Conservation (phyloP, 2,329 filamentous ascomycete genomes). For the Endocalyx cinctus region DNA sequence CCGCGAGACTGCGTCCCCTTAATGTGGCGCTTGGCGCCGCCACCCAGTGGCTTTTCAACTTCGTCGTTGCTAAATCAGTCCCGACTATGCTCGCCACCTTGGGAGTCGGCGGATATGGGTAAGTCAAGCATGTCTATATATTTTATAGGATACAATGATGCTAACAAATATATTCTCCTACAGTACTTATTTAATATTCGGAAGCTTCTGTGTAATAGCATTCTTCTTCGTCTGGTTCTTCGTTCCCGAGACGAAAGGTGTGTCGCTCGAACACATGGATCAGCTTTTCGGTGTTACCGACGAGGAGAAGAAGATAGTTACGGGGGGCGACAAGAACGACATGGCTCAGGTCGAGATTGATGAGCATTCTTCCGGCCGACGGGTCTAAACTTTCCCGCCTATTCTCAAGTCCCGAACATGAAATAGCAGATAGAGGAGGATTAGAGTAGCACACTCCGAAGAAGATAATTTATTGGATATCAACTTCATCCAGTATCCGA, state of each 20-base stretch:
- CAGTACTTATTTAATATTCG: slow-evolving; percentile 57
- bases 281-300: slow-evolving; percentile 44
- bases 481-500: too few species aligned
- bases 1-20: slow-evolving; percentile 42
- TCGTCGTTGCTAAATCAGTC: slow-evolving; percentile 58
- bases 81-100: slow-evolving; percentile 57
- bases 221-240: slow-evolving; percentile 58
- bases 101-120: slow-evolving; percentile 34
- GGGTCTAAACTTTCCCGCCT: too few species aligned
- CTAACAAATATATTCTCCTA: background rate
- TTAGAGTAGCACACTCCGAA: too few species aligned
- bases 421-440: too few species aligned
- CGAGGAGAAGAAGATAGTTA: slow-evolving; percentile 8
- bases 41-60: slow-evolving; percentile 63
- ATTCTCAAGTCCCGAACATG: too few species aligned
- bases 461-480: too few species aligned
- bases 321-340: slow-evolving; percentile 13
- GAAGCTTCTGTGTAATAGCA: slow-evolving; percentile 58
- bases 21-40: slow-evolving; percentile 59
- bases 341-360: slow-evolving; percentile 16
- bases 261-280: slow-evolving; percentile 55
- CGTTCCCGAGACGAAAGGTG: slow-evolving; percentile 38
- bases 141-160: too few species aligned
- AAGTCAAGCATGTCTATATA: too few species aligned
- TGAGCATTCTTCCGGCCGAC: slow-evolving; percentile 13